Evolutionary conservation across 2,329 filamentous ascomycete genomes (phyloP), one percentile per base, ranked within the genome.

Genomic region (Colletotrichum sojae): DNA sequence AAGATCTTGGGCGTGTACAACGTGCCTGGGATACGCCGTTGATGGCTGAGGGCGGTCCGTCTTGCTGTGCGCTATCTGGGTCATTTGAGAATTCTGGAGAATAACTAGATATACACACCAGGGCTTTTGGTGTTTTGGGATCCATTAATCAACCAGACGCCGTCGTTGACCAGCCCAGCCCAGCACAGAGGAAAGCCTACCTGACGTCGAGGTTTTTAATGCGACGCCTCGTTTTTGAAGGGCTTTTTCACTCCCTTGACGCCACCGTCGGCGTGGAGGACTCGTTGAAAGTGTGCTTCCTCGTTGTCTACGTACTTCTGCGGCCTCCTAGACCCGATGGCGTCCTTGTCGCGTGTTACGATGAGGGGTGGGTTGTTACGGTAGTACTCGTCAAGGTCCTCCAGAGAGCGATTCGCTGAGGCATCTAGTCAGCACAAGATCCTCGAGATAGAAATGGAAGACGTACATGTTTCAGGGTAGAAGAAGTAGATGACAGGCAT

Each of bases 231-330:
- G 16, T 48, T 18, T 4, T 4, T 1, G 16, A 48, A 6, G 1
- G 22, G 16, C n/a, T 3, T 48, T 6, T 20, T 4, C 45, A 20
- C 16, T 4, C 2, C 18, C 6, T 48, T 20, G 45, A n/a, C 9
- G 4, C 6, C 45, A 4, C 45, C 18, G 5, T 2, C 45, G 0
- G 1, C 18, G 45, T 48, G 45, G 9, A 13, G 18, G 12, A 48
- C 45, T 8, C 45, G 45, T 9, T 48, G n/a, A 6, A 48, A 16
- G 9, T 48, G 45, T 10, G 45, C 16, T 10, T 48, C 78, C 71
- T 87, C 84, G 15, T 80, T 80, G 67, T 86, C 81, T 18, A 84
- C 81, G 58, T 83, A 87, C 66, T 83, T 81, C n/a, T 75, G 70
- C 1, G 85, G 85, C 31, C 85, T 78, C 70, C 82, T 82, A 6